Evolutionary conservation across 306 rosid genomes (phyloP), one percentile per base, ranked within the genome.

Genomic region (Carpinus viminea): DNA sequence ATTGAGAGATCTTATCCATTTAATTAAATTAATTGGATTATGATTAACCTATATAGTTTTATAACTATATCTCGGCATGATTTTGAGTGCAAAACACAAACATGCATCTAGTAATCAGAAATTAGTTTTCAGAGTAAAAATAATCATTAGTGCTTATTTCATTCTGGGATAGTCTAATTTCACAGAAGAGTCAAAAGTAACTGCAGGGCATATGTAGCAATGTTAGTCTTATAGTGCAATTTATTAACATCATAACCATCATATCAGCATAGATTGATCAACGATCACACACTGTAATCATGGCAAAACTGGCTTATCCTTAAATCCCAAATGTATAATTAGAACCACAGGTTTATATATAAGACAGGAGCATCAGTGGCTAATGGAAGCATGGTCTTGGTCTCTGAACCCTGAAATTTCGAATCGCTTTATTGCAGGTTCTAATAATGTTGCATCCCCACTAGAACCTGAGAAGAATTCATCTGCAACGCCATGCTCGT

Each of bases 391-490:
- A 73, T 36, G 31, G 66, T 36, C 10, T 11, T 1, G 45, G 7
- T 65, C 6, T 24, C 8, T 73, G 15, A 48, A 34, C 11, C 17
- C 70, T 48, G 13, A 34, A 46, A 15, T 71, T 8, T 46, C 8
- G 10, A 61, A 47, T 48, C 70, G 34, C 46, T 50, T 16, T 5
- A 54, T 56, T 68, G 57, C 78, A 86, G 86, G 78, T 51, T 15
- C 47, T 41, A 46, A 46, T 57, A 69, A 71, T 41, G 75, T 56
- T 31, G 43, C 79, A 56, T 68, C 85, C 50, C 73, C 83, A 57
- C 41, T 78, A 59, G 54, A 78, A 6, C 45, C 75, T 7, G 46
- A 8, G 50, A 16, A 71, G 51, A 57, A 50, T 28, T 17, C 70
- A 21, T 53, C 52, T 60, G 15, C 77, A n/a, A 70, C 47, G 45